Base-by-base conservation (phyloP, 225 moss, liverwort and hornwort genomes). In the Sphagnum tenellum region DNA sequence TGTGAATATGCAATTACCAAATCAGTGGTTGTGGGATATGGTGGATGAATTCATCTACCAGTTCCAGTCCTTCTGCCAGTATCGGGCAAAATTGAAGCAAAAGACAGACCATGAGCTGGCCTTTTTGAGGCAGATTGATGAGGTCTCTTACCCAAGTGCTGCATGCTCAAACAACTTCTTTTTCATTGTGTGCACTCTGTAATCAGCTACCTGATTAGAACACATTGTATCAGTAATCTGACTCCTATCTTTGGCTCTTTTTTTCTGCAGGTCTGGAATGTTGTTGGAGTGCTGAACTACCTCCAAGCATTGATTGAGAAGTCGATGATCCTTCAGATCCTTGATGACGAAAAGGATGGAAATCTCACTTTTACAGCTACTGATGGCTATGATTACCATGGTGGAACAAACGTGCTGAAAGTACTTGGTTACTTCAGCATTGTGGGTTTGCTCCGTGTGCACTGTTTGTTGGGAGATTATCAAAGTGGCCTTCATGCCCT, bases 1-100 rank as follows among this genome's bases (percentile, higher is more conserved):
- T 56, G 96, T 98, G 3, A 98, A 98, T 50, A 98, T 98, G 96
- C 96, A 98, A 82, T 67, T 98, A 64, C 96, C 96, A 3, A 98
- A 98, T 72, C 96, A 98, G 72, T 98, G 96, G 96, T 52, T 98
- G 62, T 98, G 96, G 96, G 96, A 98, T 64, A 98, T 98, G 96
- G 92, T 98, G 59, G 96, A 98, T 72, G 96, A 98, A 84, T 98
- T 92, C 66, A 92, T 98, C 57, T 98, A 98, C 73, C 96, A 98
- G 80, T 98, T 98, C 67, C 96, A 98, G 78, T 98, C 96, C 14
- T 98, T 98, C 56, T 98, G 96, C 64, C 96, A 98, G 78, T 98
- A 93, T 70, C 87, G 96, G 54, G 92, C 96, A 48, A 98, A 98
- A 80, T 80, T 98, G 59, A 98, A 98, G 87, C 74, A 86, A 67